Evolutionary conservation across 257 asterid genomes (phyloP), one percentile per base, ranked within the genome.

Genomic region (Solanum stenotomum): DNA sequence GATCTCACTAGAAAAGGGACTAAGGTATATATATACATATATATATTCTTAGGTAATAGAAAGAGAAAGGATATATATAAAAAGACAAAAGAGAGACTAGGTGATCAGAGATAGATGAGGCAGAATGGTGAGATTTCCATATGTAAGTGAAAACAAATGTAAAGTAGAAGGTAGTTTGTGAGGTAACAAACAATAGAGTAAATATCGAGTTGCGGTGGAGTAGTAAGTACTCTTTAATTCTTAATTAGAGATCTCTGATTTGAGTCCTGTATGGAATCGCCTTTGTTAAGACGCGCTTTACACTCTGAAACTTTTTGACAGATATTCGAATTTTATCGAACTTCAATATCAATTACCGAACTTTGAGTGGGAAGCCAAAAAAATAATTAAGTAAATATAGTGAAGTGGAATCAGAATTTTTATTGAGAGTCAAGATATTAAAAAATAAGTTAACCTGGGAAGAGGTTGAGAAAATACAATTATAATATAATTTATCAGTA

Each of bases 101-200:
- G 87, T 83, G 90, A 88, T 88, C 82, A 86, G 88, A 85, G 72
- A 72, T 74, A 88, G 90, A 72, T 89, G 86, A 89, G 92, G 89
- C 91, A 88, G 90, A 91, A 88, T 88, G 92, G 91, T 92, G 88
- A 90, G 81, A 85, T 90, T 70, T 29, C 70, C 83, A 89, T 81
- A 86, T 75, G 87, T 90, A 87, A 88, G 84, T 46, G 87, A 85
- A 87, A 87, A 89, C 88, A 83, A 83, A 89, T 68, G 76, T 70
- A 61, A 87, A 72, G 76, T 34, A 35, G 42, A 75, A 35, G 8
- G 6, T 75, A 75, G 49, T 84, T 85, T 67, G 87, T 77, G 87
- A 78, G 88, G 81, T 59, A 49, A 88, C 34, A 18, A 85, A 75
- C 9, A 33, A 74, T 20, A 0, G 9, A 9, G 49, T 74, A 20